Evolutionary conservation across 192 early-diverging fungal genomes (phyloP).

Genomic region (Podila epigama): DNA sequence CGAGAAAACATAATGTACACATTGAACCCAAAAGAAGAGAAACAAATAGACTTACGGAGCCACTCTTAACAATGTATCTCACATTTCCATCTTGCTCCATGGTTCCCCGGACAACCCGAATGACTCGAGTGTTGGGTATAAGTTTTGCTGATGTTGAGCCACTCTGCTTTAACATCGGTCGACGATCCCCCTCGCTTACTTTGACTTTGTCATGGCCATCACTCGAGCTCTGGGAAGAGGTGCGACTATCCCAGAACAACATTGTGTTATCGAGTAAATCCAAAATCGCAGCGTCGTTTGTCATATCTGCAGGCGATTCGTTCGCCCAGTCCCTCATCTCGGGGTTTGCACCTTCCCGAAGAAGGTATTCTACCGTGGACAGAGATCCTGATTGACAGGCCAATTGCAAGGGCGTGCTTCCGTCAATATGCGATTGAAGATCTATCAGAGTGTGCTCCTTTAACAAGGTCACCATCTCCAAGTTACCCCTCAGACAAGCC

Average conservation of each 20-base stretch:
- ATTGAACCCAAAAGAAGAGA: neutral
- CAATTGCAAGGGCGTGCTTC: constrained; percentile 53
- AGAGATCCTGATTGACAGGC: constrained; percentile 31
- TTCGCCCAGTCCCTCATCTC: constrained; percentile 44
- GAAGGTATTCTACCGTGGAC: constrained; percentile 32
- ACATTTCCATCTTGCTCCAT: constrained; percentile 35
- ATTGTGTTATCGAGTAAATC: constrained; percentile 44
- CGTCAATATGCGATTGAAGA: constrained; percentile 35
- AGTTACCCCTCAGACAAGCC: constrained; percentile 27
- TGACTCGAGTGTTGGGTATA: constrained; percentile 30
- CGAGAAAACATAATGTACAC: neutral
- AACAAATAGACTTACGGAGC: constrained; percentile 28
- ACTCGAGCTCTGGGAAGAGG: neutral
- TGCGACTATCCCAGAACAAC: constrained; percentile 30
- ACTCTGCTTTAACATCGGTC: neutral
- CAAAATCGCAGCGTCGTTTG: constrained; percentile 28
- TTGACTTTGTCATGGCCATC: neutral
- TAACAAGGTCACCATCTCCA: constrained; percentile 17
- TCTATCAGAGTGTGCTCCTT: constrained; percentile 13
- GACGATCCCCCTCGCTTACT: neutral
- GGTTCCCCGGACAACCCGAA: constrained; percentile 40
- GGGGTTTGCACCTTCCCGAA: constrained; percentile 35
- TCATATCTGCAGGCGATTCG: constrained; percentile 47
- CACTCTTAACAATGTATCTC: constrained; percentile 51
- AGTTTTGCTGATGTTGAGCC: no score